Base-by-base conservation (phyloP, 345 rosid genomes). In the Psidium friedrichsthalianum region DNA sequence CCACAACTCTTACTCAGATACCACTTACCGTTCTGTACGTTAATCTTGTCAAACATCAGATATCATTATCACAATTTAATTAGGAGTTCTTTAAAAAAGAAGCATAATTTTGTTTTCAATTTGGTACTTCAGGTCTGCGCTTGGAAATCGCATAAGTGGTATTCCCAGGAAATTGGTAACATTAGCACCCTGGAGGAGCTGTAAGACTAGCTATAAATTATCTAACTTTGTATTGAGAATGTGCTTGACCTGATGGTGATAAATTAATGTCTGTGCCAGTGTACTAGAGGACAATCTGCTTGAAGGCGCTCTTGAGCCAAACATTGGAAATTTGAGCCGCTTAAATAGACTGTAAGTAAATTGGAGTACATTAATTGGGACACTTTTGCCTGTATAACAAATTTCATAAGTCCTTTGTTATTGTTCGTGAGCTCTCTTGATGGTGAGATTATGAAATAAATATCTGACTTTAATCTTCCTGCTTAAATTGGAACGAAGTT, bases 111-210 rank as follows among this genome's bases (percentile, higher is more conserved):
- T 61, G 42, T 29, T 61, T 29, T 61, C 1, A 3, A 9, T 61
- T 61, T 61, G 8, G 36, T 58, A 16, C 76, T 82, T 82, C 36
- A 95, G 99, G 85, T 88, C 94, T n/a, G 58, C 93, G 49, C 8
- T 86, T 3, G 98, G 94, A 84, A 97, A 95, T 89, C 95, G 94
- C 82, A 80, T 97, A 84, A 90, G 82, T 56, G 98, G 98, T 82
- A 40, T 97, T 87, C 98, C 98, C 51, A 54, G 51, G 90, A 93
- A 87, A 82, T 97, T 51, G 96, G 94, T 86, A 88, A 82, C 78
- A 91, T 93, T 81, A 54, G 90, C 83, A 92, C 94, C 32, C 93
- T 97, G 56, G 85, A 83, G 86, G 85, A 80, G 1, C 51, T 97
- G 98, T 97, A 93, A 94, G 93, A 91, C 52, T 84, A 74, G 49